phyloP scores from a whole-genome alignment of 2,329 filamentous ascomycete genomes.

The Aspergillus niger region DNA sequence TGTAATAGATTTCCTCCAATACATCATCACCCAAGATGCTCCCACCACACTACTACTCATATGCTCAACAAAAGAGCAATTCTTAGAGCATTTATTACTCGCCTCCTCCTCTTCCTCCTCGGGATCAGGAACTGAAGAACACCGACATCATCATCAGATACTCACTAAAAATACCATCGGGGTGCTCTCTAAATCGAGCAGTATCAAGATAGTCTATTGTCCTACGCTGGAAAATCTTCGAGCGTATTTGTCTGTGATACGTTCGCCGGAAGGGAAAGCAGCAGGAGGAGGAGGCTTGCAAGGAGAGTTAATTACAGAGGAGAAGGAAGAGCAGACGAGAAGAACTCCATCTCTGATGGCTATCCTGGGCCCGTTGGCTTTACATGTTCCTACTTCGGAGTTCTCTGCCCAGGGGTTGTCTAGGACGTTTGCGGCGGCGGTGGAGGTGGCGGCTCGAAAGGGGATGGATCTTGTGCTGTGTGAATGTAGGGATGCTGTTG shows the following conservation, averaged over 20 bases:
- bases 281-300: not conserved
- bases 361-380: conserved; percentile 43
- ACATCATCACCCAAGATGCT: conserved; percentile 60
- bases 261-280: not conserved
- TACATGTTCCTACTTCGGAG: conserved; percentile 48
- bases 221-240: conserved; percentile 76
- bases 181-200: conserved; percentile 67
- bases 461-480: conserved; percentile 40
- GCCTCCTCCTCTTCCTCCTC: conserved; percentile 40
- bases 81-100: conserved; percentile 61
- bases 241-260: conserved; percentile 67
- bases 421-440: conserved; percentile 44
- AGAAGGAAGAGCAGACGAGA: conserved; percentile 5
- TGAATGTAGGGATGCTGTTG: conserved; percentile 41
- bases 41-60: conserved; percentile 69
- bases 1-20: conserved; percentile 59
- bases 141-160: conserved; percentile 43
- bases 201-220: conserved; percentile 70
- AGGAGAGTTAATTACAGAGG: too few species aligned
- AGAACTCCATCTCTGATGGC: conserved; percentile 33
- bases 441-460: conserved; percentile 39
- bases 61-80: conserved; percentile 66
- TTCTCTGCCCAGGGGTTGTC: conserved; percentile 53
- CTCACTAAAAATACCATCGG: conserved; percentile 64
- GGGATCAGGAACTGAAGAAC: too few species aligned